Evolutionary conservation across 129 eudicot genomes (phyloP), one percentile per base, ranked within the genome.

Genomic region (Flaveria robusta): DNA sequence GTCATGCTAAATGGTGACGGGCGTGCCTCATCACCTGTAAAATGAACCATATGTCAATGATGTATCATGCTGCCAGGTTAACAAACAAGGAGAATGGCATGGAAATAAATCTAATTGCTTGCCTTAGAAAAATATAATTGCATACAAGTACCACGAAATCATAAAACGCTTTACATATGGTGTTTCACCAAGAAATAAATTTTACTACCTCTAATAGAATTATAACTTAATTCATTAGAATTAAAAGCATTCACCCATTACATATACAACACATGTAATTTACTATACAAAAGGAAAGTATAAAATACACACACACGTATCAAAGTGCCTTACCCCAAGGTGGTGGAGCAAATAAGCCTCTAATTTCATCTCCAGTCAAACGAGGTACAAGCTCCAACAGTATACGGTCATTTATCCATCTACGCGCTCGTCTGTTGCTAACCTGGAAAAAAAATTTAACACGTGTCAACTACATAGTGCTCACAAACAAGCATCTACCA

Each of bases 341-440:
- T 10, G 98, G 98, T 46, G 98, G 98, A 78, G 98, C 96, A 88
- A 93, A 93, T 83, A 93, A 79, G 78, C 98, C 98, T 67, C 93
- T 83, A 27, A 93, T 90, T 81, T 93, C 98, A 70, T 93, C 93
- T n/a, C 91, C 93, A 75, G 90, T 79, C 74, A 93, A 72, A 74
- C 96, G 96, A 52, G 98, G 98, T 42, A 93, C 98, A 71, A 93
- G 98, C 79, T 93, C 98, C 85, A 90, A 84, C 73, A 93, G 68
- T 43, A 93, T 66, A 1, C 98, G 92, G 66, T 93, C 97, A 85
- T 93, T 93, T 55, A 93, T 27, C 95, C 86, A 87, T 85, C 98
- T 85, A 5, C 98, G 97, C 56, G 97, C 77, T 52, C 97, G 85
- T 55, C 98, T 83, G 82, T 90, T 93, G 85, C 96, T 88, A 42